These are phyloP conservation scores for Chytriomyces hyalinus DNA, from an alignment of 192 early-diverging fungal species.

Conservation along the genomic window DNA sequence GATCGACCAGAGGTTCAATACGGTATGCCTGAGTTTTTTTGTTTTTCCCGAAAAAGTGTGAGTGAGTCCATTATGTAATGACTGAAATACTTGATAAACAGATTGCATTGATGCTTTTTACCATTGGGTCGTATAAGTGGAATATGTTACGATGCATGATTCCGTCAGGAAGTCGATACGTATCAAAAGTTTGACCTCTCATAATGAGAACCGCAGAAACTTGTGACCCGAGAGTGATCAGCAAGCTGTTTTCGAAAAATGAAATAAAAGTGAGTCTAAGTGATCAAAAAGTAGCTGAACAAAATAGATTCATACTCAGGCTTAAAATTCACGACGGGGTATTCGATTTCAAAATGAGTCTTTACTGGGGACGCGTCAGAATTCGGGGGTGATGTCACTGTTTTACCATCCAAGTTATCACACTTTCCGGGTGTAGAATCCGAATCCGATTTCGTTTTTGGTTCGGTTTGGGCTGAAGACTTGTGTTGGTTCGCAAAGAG, in stretches of 20 bases:
- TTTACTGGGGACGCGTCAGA: conserved; percentile 10
- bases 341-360: conserved; percentile 49
- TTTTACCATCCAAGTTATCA: background rate
- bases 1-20: conserved; percentile 52
- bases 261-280: background rate
- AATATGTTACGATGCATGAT: conserved; percentile 57
- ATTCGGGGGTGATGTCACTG: background rate
- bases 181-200: conserved; percentile 44
- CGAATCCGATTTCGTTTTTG: background rate
- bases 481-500: conserved; percentile 48
- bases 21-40: conserved; percentile 45
- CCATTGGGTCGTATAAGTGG: conserved; percentile 56
- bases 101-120: conserved; percentile 3
- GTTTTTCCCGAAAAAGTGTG: background rate
- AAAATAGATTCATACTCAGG: conserved; percentile 23
- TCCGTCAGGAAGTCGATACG: conserved; percentile 38
- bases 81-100: conserved; percentile 9
- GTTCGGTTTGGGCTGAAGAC: background rate
- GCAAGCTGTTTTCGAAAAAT: conserved; percentile 5
- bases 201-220: conserved; percentile 52
- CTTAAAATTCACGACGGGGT: conserved; percentile 51
- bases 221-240: conserved; percentile 57
- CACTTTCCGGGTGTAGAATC: background rate
- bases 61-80: background rate
- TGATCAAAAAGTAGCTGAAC: background rate